Conservation (phyloP, 2,329 filamentous ascomycete genomes). For the Penicillium rolfsii region DNA sequence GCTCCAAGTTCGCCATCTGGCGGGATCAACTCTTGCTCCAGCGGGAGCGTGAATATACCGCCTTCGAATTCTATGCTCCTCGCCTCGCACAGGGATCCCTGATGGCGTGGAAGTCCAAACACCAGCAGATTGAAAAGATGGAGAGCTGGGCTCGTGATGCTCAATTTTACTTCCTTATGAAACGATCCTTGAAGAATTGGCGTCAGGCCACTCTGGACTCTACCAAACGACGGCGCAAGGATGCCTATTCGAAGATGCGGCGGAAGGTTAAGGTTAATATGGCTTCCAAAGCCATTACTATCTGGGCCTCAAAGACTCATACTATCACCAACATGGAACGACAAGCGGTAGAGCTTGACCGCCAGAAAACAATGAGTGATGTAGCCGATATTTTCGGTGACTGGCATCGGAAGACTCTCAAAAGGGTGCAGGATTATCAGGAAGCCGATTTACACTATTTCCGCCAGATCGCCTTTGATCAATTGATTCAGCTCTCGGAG, state of each 20-base stretch:
- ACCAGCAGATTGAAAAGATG: constrained; percentile 51
- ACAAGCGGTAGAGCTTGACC: constrained; percentile 44
- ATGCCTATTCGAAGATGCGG: constrained; percentile 59
- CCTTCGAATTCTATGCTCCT: constrained; percentile 50
- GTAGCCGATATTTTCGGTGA: constrained; percentile 43
- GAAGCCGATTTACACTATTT: constrained; percentile 46
- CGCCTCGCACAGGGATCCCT: constrained; percentile 47
- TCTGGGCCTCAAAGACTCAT: constrained; percentile 43
- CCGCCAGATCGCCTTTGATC: constrained; percentile 43
- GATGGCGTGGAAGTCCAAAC: constrained; percentile 42
- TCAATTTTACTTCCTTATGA: constrained; percentile 59
- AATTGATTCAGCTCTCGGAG: constrained; percentile 45
- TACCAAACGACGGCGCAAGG: constrained; percentile 57
- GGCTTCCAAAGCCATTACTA: constrained; percentile 48
- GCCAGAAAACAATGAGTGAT: constrained; percentile 39
- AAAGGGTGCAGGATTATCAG: constrained; percentile 38
- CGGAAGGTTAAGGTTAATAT: constrained; percentile 58
- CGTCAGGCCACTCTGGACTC: constrained; percentile 53
- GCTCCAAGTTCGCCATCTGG: constrained; percentile 44
- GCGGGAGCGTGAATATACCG: constrained; percentile 45
- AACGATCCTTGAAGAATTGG: constrained; percentile 56
- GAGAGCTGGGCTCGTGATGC: constrained; percentile 59
- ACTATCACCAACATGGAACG: constrained; percentile 42
- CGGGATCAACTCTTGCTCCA: constrained; percentile 43
- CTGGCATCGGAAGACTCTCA: constrained; percentile 49